Evolutionary conservation across 768 basidiomycete genomes (phyloP).

Genomic region (Xerocomellus intermedius): DNA sequence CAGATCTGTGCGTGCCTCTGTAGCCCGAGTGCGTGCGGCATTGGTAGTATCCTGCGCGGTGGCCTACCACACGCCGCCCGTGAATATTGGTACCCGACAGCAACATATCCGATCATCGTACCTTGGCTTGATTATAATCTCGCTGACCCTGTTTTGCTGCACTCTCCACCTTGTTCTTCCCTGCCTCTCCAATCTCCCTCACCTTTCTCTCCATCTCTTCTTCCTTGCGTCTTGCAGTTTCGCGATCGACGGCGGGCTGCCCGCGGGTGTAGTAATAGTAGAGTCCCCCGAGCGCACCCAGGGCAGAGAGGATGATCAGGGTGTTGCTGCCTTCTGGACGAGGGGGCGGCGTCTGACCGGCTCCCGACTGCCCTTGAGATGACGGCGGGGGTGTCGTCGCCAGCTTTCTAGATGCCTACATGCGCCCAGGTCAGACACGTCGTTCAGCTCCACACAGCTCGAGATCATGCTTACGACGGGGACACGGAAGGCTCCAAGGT

Average conservation of each 20-base stretch:
- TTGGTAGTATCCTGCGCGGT: slow-evolving; percentile 18
- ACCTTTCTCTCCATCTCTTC: slow-evolving; percentile 32
- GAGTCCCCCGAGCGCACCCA: slow-evolving; percentile 34
- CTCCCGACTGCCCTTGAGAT: slow-evolving; percentile 7
- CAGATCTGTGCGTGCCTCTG: slow-evolving; percentile 26
- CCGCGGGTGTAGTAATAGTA: slow-evolving; percentile 39
- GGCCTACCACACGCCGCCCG: slow-evolving; percentile 3
- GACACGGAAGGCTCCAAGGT: slow-evolving; percentile 5
- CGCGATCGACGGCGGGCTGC: slow-evolving; percentile 18
- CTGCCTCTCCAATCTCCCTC: slow-evolving; percentile 29
- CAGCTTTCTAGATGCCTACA: slow-evolving; percentile 13
- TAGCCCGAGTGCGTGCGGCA: slow-evolving; percentile 15
- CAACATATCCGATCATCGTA: slow-evolving; percentile 9
- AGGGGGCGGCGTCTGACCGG: background rate
- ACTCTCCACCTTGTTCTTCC: slow-evolving; percentile 30
- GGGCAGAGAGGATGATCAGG: slow-evolving; percentile 31
- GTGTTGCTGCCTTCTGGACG: slow-evolving; percentile 23
- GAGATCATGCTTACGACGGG: slow-evolving; percentile 8
- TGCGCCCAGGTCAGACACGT: background rate
- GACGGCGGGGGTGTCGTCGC: slow-evolving; percentile 13
- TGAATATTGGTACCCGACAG: background rate
- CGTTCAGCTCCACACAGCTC: background rate
- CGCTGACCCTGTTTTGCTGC: slow-evolving; percentile 30
- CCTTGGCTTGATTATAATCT: slow-evolving; percentile 37
- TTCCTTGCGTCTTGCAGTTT: slow-evolving; percentile 31